Evolutionary conservation across 257 asterid genomes (phyloP).

Genomic region (Haberlea rhodopensis): DNA sequence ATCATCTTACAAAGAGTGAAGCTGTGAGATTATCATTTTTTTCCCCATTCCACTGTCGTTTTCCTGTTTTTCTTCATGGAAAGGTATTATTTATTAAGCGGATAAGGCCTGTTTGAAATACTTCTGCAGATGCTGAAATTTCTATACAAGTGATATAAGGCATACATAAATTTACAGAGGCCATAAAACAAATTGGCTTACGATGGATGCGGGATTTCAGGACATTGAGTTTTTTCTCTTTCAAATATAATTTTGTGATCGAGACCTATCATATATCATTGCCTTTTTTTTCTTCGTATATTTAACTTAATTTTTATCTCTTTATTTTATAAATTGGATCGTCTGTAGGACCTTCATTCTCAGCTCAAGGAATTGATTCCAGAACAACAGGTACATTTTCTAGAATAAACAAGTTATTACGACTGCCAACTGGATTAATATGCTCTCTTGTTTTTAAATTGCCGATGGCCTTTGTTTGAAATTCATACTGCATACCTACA

Average conservation of each 20-base stretch:
- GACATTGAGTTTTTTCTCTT: background rate
- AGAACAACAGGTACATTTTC: conserved; percentile 64
- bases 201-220: background rate
- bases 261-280: background rate
- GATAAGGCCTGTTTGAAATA: background rate
- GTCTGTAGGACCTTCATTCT: conserved; percentile 62
- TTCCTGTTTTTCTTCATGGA: background rate
- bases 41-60: background rate
- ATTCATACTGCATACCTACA: background rate
- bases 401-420: background rate
- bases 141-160: background rate
- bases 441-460: background rate
- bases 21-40: conserved; percentile 3
- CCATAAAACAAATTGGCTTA: background rate
- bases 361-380: conserved; percentile 85
- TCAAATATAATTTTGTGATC: background rate
- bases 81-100: background rate
- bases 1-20: background rate
- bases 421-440: background rate
- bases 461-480: background rate
- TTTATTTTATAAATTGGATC: conserved; percentile 5
- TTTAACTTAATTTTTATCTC: background rate
- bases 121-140: background rate
- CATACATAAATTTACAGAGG: background rate
- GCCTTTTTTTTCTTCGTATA: background rate